Percentiles rank a stretch among this genome's conserved stretches.
Evolutionary conservation across 2,329 filamentous ascomycete genomes (phyloP).

Genomic region (Sclerotinia minor): DNA sequence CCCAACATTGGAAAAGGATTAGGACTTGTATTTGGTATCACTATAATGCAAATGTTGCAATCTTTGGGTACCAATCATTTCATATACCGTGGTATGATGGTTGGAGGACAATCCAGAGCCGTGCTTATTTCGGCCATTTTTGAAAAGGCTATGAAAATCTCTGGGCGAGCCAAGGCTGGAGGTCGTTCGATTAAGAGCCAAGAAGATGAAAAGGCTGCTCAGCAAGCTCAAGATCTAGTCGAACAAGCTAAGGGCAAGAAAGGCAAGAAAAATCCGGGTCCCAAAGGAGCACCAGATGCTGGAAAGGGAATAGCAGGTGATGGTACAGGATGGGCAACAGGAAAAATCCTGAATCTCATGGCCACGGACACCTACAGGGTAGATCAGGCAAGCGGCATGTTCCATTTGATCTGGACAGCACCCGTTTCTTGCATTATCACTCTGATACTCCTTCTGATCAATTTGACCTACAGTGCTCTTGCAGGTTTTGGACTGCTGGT

Average conservation of each 20-base stretch:
- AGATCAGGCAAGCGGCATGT: conserved; percentile 82
- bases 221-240: conserved; percentile 49
- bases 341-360: conserved; percentile 68
- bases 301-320: conserved; percentile 60
- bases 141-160: conserved; percentile 88
- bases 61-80: conserved; percentile 85
- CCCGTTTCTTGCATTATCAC: conserved; percentile 78
- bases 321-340: conserved; percentile 77
- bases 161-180: conserved; percentile 82
- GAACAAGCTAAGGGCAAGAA: conserved; percentile 45
- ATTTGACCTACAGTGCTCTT: conserved; percentile 85
- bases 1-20: conserved; percentile 75
- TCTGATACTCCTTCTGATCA: conserved; percentile 77
- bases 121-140: conserved; percentile 86
- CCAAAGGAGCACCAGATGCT: conserved; percentile 45
- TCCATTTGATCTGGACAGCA: conserved; percentile 89
- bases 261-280: conserved; percentile 46
- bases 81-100: conserved; percentile 88
- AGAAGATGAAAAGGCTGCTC: conserved; percentile 32
- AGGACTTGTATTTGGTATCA: conserved; percentile 81
- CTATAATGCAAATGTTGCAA: conserved; percentile 79
- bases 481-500: conserved; percentile 83
- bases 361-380: conserved; percentile 92
- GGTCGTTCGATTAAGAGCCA: conserved; percentile 53
- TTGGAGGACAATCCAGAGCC: conserved; percentile 79